These are phyloP conservation scores for Flaveria trinervia DNA, from an alignment of 129 eudicot species.

Conservation along the genomic window DNA sequence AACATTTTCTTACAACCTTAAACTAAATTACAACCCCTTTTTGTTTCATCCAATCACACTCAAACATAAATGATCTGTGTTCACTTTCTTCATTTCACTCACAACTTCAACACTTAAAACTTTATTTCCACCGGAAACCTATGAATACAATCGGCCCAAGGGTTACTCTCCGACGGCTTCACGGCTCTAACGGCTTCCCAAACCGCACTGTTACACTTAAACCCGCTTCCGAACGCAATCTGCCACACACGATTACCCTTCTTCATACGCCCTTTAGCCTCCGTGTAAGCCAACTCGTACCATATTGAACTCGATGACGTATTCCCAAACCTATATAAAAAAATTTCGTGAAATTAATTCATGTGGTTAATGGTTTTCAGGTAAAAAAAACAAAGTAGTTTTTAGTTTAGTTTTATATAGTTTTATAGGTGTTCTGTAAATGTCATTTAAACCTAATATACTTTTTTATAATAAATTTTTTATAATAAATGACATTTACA, in stretches of 20 bases:
- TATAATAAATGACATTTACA: too few relatives aligned
- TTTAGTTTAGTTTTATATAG: too few relatives aligned
- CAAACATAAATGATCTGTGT: neutral
- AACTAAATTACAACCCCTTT: conserved; percentile 13
- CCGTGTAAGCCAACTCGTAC: conserved; percentile 64
- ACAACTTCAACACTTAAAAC: neutral
- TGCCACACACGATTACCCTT: conserved; percentile 68
- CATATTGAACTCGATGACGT: conserved; percentile 74
- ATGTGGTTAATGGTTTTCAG: too few relatives aligned
- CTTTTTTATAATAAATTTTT: too few relatives aligned
- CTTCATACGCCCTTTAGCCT: conserved; percentile 62
- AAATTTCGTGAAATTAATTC: too few relatives aligned
- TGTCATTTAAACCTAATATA: too few relatives aligned
- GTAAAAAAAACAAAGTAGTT: too few relatives aligned
- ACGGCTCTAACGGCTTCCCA: conserved; percentile 62
- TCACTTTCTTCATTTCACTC: too few relatives aligned
- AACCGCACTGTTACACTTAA: conserved; percentile 73
- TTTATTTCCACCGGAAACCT: conserved; percentile 44
- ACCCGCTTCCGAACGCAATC: conserved; percentile 69
- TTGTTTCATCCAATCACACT: conserved; percentile 7
- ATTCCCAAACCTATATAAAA: conserved; percentile 54
- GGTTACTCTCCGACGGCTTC: conserved; percentile 42
- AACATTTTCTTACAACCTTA: neutral
- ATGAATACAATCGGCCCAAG: conserved; percentile 58
- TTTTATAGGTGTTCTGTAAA: too few relatives aligned